A percentile compares a stretch with the other conserved stretches of the same genome.
phyloP scores from a whole-genome alignment of 192 early-diverging fungal species.

The Backusella liffmaniae region DNA sequence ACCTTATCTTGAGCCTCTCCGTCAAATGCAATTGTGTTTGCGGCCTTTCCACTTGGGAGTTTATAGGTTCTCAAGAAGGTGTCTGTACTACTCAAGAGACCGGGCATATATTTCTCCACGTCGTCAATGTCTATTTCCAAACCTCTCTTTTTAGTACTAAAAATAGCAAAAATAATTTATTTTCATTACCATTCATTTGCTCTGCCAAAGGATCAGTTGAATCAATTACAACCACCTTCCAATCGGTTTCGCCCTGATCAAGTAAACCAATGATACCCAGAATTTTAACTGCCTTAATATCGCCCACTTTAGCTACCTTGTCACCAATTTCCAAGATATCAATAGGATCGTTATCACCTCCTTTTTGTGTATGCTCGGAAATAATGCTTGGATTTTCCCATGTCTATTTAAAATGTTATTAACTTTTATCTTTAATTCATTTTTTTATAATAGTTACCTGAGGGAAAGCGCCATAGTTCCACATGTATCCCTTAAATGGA shows the following conservation, averaged over 20 bases:
- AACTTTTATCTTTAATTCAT: not conserved
- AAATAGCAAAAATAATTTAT: not conserved
- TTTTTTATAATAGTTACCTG: slow-evolving; percentile 52
- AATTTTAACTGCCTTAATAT: slow-evolving; percentile 99
- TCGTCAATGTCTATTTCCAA: slow-evolving; percentile 83
- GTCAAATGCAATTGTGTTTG: slow-evolving; percentile 97
- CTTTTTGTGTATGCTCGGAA: slow-evolving; percentile 89
- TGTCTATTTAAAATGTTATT: slow-evolving; percentile 51
- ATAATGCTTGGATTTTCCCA: slow-evolving; percentile 95
- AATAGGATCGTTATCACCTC: slow-evolving; percentile 96
- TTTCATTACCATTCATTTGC: slow-evolving; percentile 78
- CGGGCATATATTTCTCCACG: slow-evolving; percentile 94
- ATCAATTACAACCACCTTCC: slow-evolving; percentile 98
- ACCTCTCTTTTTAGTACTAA: not conserved
- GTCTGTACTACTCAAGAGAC: slow-evolving; percentile 88
- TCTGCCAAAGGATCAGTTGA: slow-evolving; percentile 92
- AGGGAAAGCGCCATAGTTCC: slow-evolving; percentile 99
- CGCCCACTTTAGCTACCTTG: slow-evolving; percentile 83
- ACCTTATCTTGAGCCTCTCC: slow-evolving; percentile 74
- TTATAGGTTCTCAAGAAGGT: slow-evolving; percentile 99
- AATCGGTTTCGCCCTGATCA: slow-evolving; percentile 99
- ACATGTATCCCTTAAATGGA: slow-evolving; percentile 99
- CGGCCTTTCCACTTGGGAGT: slow-evolving; percentile 97
- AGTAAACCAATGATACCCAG: slow-evolving; percentile 97
- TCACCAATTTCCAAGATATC: slow-evolving; percentile 99